A percentile compares a stretch with the other conserved stretches of the same genome.
phyloP scores from a whole-genome alignment of 2,329 filamentous ascomycete species.

The Fusarium redolens region DNA sequence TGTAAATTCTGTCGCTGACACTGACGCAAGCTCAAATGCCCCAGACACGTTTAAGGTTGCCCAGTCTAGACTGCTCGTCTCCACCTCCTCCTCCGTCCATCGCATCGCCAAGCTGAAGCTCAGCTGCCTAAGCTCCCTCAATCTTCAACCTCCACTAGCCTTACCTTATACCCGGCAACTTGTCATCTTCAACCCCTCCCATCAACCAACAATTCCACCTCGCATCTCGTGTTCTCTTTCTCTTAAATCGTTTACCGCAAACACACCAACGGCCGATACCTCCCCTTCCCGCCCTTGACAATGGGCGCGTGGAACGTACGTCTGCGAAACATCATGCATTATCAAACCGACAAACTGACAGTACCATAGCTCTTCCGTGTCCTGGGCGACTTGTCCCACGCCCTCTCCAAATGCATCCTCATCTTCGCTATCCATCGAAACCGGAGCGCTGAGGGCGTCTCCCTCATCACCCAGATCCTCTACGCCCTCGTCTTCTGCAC shows the following conservation, averaged over 20 bases:
- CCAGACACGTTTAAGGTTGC: conserved; percentile 21
- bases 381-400: conserved; percentile 85
- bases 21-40: conserved; percentile 44
- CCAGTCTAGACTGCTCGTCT: conserved; percentile 3
- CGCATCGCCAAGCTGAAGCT: conserved; percentile 33
- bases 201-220: not conserved
- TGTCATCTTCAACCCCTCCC: conserved; percentile 23
- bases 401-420: conserved; percentile 87
- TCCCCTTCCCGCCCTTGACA: conserved; percentile 38
- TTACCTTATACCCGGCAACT: conserved; percentile 15
- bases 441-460: conserved; percentile 88
- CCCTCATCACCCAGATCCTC: conserved; percentile 88
- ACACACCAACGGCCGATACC: conserved; percentile 28
- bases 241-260: not conserved
- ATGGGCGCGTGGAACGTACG: conserved; percentile 58
- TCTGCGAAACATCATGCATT: conserved; percentile 10
- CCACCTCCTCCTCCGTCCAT: conserved; percentile 37
- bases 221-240: not conserved
- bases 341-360: conserved; percentile 11
- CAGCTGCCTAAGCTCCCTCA: conserved; percentile 23
- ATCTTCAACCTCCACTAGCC: not conserved
- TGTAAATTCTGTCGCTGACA: conserved; percentile 8
- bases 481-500: conserved; percentile 89
- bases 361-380: conserved; percentile 74
- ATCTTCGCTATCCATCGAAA: conserved; percentile 93